A percentile compares a stretch with the other conserved stretches of the same genome.
phyloP scores from a whole-genome alignment of 1,284 basidiomycete genomes.

The Tausonia pullulans region DNA sequence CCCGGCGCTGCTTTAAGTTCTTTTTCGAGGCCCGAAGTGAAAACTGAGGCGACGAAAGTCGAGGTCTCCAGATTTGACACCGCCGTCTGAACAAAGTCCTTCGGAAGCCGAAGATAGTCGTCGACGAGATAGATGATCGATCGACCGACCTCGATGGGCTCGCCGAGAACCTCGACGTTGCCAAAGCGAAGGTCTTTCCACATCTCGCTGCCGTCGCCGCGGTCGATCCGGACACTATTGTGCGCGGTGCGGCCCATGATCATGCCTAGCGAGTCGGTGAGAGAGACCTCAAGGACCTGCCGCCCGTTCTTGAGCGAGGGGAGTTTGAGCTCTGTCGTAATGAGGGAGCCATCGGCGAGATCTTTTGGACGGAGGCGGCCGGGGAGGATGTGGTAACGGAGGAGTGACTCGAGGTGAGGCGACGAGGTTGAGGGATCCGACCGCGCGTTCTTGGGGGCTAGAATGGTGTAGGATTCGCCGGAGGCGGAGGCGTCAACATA shows the following conservation, averaged over 20 bases:
- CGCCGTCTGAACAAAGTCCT: constrained; percentile 68
- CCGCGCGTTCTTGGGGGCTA: constrained; percentile 49
- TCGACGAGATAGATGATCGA: constrained; percentile 85
- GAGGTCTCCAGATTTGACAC: constrained; percentile 74
- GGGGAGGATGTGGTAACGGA: constrained; percentile 72
- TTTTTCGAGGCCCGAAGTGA: constrained; percentile 68
- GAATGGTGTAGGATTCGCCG: constrained; percentile 57
- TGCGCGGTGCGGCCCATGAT: background rate
- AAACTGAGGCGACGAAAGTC: constrained; percentile 77
- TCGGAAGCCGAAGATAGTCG: constrained; percentile 63
- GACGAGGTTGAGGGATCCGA: background rate
- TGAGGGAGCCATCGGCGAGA: constrained; percentile 57
- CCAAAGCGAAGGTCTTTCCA: constrained; percentile 62
- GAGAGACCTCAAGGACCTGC: constrained; percentile 64
- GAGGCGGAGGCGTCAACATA: constrained; percentile 54
- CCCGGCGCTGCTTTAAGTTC: constrained; percentile 54
- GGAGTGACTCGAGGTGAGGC: constrained; percentile 21
- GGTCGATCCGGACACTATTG: background rate
- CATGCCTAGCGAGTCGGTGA: constrained; percentile 29
- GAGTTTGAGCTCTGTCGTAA: constrained; percentile 66
- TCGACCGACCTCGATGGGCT: constrained; percentile 61
- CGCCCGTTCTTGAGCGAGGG: constrained; percentile 51
- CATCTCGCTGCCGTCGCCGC: constrained; percentile 24
- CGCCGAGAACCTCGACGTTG: constrained; percentile 66
- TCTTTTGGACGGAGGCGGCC: constrained; percentile 59